These are phyloP conservation scores for Helicocarpus griseus DNA, from an alignment of 2,329 filamentous ascomycete species.

Conservation along the genomic window DNA sequence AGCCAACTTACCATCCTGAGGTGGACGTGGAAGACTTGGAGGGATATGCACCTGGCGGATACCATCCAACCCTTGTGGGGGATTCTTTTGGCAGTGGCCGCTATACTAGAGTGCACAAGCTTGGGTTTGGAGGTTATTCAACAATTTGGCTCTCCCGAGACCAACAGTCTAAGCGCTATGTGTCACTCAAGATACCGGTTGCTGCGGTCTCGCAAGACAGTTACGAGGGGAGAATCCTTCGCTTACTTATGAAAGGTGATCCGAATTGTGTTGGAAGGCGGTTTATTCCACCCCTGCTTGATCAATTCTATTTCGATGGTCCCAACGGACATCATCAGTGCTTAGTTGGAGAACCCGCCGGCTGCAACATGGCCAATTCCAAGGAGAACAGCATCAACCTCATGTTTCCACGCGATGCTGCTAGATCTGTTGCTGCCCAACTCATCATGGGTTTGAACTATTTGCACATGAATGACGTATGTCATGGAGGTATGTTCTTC, in stretches of 20 bases:
- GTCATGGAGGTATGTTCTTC: slow-evolving; percentile 13
- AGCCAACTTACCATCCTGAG: slow-evolving; percentile 9
- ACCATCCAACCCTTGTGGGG: slow-evolving; percentile 24
- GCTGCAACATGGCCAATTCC: slow-evolving; percentile 10
- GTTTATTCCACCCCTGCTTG: slow-evolving; percentile 8
- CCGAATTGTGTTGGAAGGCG: neutral
- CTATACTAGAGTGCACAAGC: slow-evolving; percentile 14
- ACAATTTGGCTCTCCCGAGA: slow-evolving; percentile 14
- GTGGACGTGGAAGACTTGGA: slow-evolving; percentile 14
- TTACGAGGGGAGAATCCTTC: slow-evolving; percentile 9
- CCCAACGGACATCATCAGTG: slow-evolving; percentile 13
- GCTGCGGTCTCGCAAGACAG: slow-evolving; percentile 6
- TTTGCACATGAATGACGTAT: slow-evolving; percentile 15
- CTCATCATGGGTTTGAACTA: slow-evolving; percentile 14
- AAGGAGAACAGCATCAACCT: slow-evolving; percentile 13
- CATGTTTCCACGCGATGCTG: slow-evolving; percentile 16
- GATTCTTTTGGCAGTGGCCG: slow-evolving; percentile 17
- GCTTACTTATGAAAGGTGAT: slow-evolving; percentile 5
- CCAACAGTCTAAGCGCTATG: slow-evolving; percentile 11
- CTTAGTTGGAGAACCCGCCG: slow-evolving; percentile 10
- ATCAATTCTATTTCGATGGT: slow-evolving; percentile 11
- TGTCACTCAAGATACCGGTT: slow-evolving; percentile 16
- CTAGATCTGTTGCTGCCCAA: slow-evolving; percentile 15
- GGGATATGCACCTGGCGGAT: slow-evolving; percentile 21
- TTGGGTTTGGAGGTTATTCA: slow-evolving; percentile 13